Evolutionary conservation across 2,329 filamentous ascomycete species (phyloP).

Genomic region (Claviceps africana): DNA sequence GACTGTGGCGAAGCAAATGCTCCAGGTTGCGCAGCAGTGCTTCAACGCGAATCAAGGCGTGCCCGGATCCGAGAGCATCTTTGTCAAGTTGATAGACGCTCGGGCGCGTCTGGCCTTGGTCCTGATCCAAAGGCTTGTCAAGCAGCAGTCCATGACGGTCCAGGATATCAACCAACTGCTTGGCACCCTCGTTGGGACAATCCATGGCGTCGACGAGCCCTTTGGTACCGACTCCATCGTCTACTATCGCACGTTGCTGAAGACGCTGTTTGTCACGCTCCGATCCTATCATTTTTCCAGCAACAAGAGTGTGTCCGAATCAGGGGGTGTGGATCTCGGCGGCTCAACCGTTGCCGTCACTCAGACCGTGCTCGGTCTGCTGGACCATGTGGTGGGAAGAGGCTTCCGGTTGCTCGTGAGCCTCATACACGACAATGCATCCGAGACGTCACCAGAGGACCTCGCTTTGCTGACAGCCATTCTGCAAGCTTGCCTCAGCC

Average conservation of each 20-base stretch:
- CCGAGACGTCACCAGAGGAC: constrained; percentile 54
- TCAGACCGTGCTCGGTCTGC: constrained; percentile 60
- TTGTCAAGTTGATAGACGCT: constrained; percentile 59
- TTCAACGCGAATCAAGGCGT: constrained; percentile 61
- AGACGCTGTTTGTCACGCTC: constrained; percentile 71
- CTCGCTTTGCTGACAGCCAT: constrained; percentile 79
- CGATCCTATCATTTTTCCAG: constrained; percentile 41
- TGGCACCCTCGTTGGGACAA: constrained; percentile 34
- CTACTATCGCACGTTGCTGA: constrained; percentile 74
- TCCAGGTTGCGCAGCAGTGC: constrained; percentile 63
- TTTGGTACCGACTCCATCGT: constrained; percentile 38
- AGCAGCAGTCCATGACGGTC: constrained; percentile 36
- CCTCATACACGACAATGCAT: constrained; percentile 64
- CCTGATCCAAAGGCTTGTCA: constrained; percentile 65
- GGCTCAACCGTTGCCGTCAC: constrained; percentile 30
- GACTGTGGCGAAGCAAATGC: constrained; percentile 52
- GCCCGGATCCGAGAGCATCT: constrained; percentile 66
- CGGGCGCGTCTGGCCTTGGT: constrained; percentile 72
- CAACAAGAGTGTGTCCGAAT: constrained; percentile 16
- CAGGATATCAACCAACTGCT: constrained; percentile 39
- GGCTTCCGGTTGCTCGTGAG: constrained; percentile 73
- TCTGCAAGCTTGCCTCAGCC: constrained; percentile 66
- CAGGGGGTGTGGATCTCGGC: constrained; percentile 20
- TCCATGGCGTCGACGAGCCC: constrained; percentile 40
- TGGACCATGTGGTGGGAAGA: constrained; percentile 63